Base-by-base conservation (phyloP, 2,329 filamentous ascomycete genomes). In the Leptographium radiaticola region DNA sequence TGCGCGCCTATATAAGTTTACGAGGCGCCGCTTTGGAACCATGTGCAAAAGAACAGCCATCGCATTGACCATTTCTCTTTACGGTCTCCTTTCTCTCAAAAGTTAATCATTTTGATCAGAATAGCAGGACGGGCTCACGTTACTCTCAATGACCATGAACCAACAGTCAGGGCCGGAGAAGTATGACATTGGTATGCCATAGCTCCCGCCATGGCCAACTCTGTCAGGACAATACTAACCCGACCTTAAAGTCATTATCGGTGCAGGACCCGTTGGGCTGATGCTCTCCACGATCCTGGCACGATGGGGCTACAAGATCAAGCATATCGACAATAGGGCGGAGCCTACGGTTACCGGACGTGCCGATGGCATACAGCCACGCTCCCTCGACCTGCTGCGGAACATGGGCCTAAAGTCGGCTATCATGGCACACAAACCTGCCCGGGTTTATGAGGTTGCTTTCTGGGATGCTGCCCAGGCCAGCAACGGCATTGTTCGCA, bases 221-320 rank as follows among this genome's bases (percentile, higher is more conserved):
- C 10, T 33, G 10, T 5, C 25, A 25, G 25, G 7, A 7, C n/a
- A 9, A 20, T 33, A 20, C 33, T 39, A 25, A 49, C 33, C n/a
- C n/a, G 43, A 11, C 31, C 10, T 15, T n/a, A 10, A 25, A 80
- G 89, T 95, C 61, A 89, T 95, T 60, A 77, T 95, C 53, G 90
- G 90, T 59, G 90, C 90, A 54, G 90, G 90, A 16, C 90, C 90
- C 5, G 89, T 90, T 43, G 90, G 90, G 53, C 79, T 95, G 55
- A 83, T 94, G 70, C 77, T 95, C 30, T 93, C 89, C 10, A 89
- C 89, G 34, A 91, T 87, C 65, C 78, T 96, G 57, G 87, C 88
- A 57, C 78, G 89, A 72, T 95, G 89, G 88, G 90, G 90, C 20
- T 96, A 95, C 75, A 89, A 82, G 67, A 88, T 96, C 68, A 95